Evolutionary conservation across 2,329 filamentous ascomycete species (phyloP), one percentile per base, ranked within the genome.

Genomic region (Hypoxylon sp.): DNA sequence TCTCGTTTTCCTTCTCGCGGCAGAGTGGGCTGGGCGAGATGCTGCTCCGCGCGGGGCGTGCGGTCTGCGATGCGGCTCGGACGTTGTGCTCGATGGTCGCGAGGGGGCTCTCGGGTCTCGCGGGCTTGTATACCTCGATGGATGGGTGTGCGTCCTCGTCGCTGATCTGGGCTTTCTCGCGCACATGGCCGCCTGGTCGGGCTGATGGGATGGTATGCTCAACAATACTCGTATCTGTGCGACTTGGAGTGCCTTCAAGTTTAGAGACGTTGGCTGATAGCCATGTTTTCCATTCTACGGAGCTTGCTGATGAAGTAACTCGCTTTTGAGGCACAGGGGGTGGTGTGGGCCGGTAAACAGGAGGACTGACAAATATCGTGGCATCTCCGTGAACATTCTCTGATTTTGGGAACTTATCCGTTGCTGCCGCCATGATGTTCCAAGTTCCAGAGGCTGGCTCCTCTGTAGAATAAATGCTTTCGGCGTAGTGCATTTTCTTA

Each of bases 221-320:
- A 15, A 63, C 45, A 11, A 54, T 45, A 5, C 23, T 27, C 3
- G 30, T 37, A 5, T 54, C 34, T n/a, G 27, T 26, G 7, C 35
- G 20, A 13, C 32, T 48, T 2, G 59, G 25, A 3, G 66, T 62
- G 13, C 62, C 63, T 34, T 81, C 77, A 2, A 79, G 62, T 46
- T 76, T 78, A 0, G 76, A 76, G 6, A 79, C 73, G 30, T 82
- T 77, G 2, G 77, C 73, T 6, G 79, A 79, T 27, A 83, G 73
- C 76, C 75, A 79, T 0, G 69, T 75, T 64, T 81, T 82, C 80
- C 79, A 83, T 49, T 82, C 80, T 2, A 62, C 58, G 0, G 72
- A 74, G 25, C 69, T 69, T 12, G 63, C 59, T 4, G 71, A 71
- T 21, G 65, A 69, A n/a, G 60, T 59, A 2, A 59, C 61, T 16